Percentiles rank a stretch among this genome's conserved stretches.
These are phyloP conservation scores for Domatiomyces globalis DNA, from an alignment of 2,329 filamentous ascomycete species.

Conservation along the genomic window DNA sequence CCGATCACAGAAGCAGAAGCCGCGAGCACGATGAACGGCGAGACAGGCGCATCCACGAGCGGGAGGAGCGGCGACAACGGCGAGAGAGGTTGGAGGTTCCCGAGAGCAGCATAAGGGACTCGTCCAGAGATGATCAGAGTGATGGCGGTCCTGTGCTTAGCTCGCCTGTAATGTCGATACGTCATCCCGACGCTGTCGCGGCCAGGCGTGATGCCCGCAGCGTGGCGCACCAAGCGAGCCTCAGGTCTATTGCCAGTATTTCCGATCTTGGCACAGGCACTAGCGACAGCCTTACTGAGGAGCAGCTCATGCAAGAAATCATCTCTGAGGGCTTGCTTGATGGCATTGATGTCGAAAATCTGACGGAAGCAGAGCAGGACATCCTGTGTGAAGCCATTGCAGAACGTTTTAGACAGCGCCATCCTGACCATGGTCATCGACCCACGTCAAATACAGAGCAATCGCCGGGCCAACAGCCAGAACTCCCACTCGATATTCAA, in stretches of 20 bases:
- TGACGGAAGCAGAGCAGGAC: constrained; percentile 72
- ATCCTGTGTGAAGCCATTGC: constrained; percentile 83
- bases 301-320: constrained; percentile 80
- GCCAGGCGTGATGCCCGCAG: constrained; percentile 37
- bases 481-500: constrained; percentile 13
- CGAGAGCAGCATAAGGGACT: constrained; percentile 9
- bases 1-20: constrained; percentile 20
- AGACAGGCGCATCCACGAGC: constrained; percentile 21
- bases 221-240: constrained; percentile 77
- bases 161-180: constrained; percentile 11
- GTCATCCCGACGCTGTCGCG: constrained; percentile 19
- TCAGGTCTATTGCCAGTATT: constrained; percentile 69
- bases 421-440: constrained; percentile 41
- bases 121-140: background rate
- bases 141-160: background rate
- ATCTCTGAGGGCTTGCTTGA: constrained; percentile 76
- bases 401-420: constrained; percentile 67
- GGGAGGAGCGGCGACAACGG: constrained; percentile 21
- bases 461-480: background rate
- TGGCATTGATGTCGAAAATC: constrained; percentile 74
- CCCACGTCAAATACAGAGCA: constrained; percentile 25
- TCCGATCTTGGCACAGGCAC: constrained; percentile 39
- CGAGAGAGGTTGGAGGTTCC: constrained; percentile 2
- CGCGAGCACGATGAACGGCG: constrained; percentile 30
- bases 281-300: constrained; percentile 61